Base-by-base conservation (phyloP, 805 yeast genomes). In the Lipomyces mesembrius region DNA sequence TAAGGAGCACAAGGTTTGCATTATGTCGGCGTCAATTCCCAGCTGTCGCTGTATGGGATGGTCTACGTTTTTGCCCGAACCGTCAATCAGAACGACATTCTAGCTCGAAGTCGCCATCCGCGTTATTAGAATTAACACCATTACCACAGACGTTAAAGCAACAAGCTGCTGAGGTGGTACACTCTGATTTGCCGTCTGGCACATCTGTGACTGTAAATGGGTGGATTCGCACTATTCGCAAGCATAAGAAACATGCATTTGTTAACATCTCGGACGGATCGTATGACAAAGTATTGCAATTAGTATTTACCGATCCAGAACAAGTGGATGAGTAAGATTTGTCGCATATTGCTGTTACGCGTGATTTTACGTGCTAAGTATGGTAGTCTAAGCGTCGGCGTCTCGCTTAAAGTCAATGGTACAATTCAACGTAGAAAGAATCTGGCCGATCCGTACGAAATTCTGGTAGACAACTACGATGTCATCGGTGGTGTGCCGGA, bases 191-290 rank as follows among this genome's bases (percentile, higher is more conserved):
- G 20, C 49, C 59, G 17, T 66, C 66, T 9, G 76, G 74, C 29
- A 56, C 65, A 12, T 65, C 83, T 0, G 77, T 87, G 6, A 77
- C 81, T 1, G 81, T 90, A 4, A 80, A 82, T 34, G 99, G 98
- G 0, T 88, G 91, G 88, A 84, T 95, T 27, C 85, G 85, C 63
- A 83, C 92, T 0, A 84, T 91, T 1, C 83, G 97, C 60, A 77
- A 83, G 8, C 84, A 92, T 75, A 92, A 92, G 75, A 89, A 88
- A 62, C 82, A 90, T 3, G 89, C 92, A 0, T 95, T 95, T 77
- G 79, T 92, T 3, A 97, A 92, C 73, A 71, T 95, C 11, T 78
- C 84, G 1, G 98, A 95, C 76, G 98, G 98, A 0, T 83, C 95
- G 0, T 79, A 85, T 1, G 79, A 83, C 39, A 69, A 79, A 35